Evolutionary conservation across 2,329 filamentous ascomycete species (phyloP).

Genomic region (Talaromyces sp.): DNA sequence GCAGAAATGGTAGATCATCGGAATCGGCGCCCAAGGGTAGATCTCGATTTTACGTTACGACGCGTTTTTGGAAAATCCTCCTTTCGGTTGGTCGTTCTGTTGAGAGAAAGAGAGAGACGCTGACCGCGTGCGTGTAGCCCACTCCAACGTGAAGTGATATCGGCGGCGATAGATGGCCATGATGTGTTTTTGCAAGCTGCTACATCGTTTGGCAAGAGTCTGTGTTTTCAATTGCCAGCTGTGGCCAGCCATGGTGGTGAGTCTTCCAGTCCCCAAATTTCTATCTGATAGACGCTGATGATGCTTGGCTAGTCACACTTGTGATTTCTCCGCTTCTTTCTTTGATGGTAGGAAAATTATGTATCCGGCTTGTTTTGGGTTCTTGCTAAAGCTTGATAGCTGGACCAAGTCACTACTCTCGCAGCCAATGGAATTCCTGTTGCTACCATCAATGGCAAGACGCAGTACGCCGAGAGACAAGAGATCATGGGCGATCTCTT

Average conservation of each 20-base stretch:
- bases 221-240: constrained; percentile 89
- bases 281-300: neutral
- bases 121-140: constrained; percentile 50
- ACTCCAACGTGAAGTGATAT: constrained; percentile 81
- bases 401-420: constrained; percentile 85
- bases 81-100: constrained; percentile 57
- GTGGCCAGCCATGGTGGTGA: constrained; percentile 79
- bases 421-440: constrained; percentile 70
- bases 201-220: constrained; percentile 74
- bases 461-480: constrained; percentile 58
- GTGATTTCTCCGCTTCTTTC: constrained; percentile 85
- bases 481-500: constrained; percentile 74
- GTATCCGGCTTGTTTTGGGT: neutral
- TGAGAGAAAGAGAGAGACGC: neutral
- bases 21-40: constrained; percentile 33
- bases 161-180: constrained; percentile 70
- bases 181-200: constrained; percentile 90
- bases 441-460: constrained; percentile 82
- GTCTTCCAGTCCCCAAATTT: constrained; percentile 30
- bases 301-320: constrained; percentile 62
- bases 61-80: constrained; percentile 66
- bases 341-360: constrained; percentile 63
- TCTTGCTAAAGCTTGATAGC: constrained; percentile 46
- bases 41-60: constrained; percentile 70
- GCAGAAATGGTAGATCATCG: constrained; percentile 23